Evolutionary conservation across 495 filamentous ascomycete genomes (phyloP).

Genomic region (Aspergillus taichungensis): DNA sequence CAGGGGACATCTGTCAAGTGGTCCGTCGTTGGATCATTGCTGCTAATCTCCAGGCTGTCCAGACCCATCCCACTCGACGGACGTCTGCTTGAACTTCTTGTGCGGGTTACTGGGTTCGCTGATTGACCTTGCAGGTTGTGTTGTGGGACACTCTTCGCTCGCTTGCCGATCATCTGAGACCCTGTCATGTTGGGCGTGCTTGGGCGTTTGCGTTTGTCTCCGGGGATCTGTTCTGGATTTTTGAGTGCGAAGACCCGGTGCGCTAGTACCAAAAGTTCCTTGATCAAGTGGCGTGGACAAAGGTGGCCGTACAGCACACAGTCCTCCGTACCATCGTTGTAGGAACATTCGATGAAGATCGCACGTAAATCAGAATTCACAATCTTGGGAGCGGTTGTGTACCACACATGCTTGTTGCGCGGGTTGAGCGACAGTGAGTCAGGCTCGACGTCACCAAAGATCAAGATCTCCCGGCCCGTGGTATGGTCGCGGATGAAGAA

Average conservation of each 20-base stretch:
- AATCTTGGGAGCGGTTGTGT: conserved; percentile 76
- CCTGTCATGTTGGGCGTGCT: neutral
- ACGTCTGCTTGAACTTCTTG: too few relatives aligned
- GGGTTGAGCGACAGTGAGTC: conserved; percentile 74
- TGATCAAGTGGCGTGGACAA: conserved; percentile 66
- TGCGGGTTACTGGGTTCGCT: too few relatives aligned
- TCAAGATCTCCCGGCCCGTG: conserved; percentile 66
- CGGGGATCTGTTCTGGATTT: conserved; percentile 1
- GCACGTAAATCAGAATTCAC: conserved; percentile 56
- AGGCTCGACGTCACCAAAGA: conserved; percentile 94
- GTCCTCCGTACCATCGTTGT: conserved; percentile 65
- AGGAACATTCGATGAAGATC: conserved; percentile 94
- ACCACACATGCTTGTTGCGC: conserved; percentile 74
- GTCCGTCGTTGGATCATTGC: neutral
- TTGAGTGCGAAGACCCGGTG: conserved; percentile 42
- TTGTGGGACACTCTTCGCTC: conserved; percentile 13
- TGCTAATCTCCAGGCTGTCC: conserved; percentile 2
- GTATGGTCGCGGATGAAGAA: conserved; percentile 76
- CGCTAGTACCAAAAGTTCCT: conserved; percentile 68
- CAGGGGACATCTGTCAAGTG: neutral
- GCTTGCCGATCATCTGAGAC: conserved; percentile 15
- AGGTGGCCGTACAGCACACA: conserved; percentile 81
- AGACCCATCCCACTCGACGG: too few relatives aligned
- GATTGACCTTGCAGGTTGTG: neutral
- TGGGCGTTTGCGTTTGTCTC: conserved; percentile 27